Conservation (phyloP, 2,329 filamentous ascomycete species). For the Pseudogymnoascus sp. region DNA sequence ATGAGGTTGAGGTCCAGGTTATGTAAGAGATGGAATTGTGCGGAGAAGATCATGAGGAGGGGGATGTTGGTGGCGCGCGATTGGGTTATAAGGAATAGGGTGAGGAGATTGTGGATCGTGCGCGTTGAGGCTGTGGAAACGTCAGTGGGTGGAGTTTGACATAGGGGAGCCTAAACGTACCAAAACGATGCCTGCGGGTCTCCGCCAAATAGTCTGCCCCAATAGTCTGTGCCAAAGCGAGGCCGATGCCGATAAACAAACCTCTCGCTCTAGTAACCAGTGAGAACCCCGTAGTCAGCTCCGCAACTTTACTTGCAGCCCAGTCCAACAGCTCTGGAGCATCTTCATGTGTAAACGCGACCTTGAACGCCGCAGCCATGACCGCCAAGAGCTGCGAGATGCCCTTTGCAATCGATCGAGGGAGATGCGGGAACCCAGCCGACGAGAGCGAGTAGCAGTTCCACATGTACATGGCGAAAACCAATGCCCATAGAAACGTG, state of each 20-base stretch:
- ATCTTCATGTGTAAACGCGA: conserved; percentile 79
- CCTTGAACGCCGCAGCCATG: conserved; percentile 72
- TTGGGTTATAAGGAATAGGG: conserved; percentile 77
- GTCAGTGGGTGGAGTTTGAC: conserved; percentile 11
- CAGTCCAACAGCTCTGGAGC: conserved; percentile 67
- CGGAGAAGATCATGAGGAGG: conserved; percentile 66
- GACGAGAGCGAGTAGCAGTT: conserved; percentile 24
- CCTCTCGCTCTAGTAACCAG: conserved; percentile 33
- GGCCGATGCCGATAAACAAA: conserved; percentile 38
- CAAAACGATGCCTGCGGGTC: conserved; percentile 1
- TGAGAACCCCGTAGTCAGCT: conserved; percentile 19
- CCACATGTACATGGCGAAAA: conserved; percentile 60
- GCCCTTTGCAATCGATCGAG: conserved; percentile 23
- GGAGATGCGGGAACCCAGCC: conserved; percentile 23
- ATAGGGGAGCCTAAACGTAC: background rate
- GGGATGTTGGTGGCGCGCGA: conserved; percentile 79
- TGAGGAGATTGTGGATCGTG: conserved; percentile 61
- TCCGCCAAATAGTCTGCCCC: conserved; percentile 37
- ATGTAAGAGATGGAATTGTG: conserved; percentile 48
- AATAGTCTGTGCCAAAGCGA: conserved; percentile 29
- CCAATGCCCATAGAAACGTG: conserved; percentile 62
- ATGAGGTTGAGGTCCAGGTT: conserved; percentile 39
- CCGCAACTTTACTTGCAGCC: conserved; percentile 27
- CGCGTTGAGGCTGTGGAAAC: conserved; percentile 20
- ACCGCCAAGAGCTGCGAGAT: conserved; percentile 36